Conservation (phyloP, 306 rosid genomes). For the Quercus mongolica region DNA sequence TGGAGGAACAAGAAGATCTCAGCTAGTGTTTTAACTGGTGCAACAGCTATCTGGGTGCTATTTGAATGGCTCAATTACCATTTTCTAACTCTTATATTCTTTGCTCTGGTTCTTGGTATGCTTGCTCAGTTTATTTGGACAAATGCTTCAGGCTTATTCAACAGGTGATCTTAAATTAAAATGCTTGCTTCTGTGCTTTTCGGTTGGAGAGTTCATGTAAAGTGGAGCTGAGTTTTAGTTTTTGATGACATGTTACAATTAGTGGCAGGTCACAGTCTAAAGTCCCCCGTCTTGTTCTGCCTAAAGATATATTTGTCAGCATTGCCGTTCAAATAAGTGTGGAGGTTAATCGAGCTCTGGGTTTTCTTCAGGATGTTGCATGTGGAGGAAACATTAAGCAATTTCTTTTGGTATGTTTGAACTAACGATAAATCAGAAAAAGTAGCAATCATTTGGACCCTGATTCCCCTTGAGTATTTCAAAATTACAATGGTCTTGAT, state of each 20-base stretch:
- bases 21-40: constrained; percentile 63
- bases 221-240: constrained; percentile 11
- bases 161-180: constrained; percentile 49
- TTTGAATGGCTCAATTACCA: constrained; percentile 92
- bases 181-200: constrained; percentile 19
- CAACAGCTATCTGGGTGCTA: constrained; percentile 81
- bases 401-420: constrained; percentile 54
- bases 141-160: constrained; percentile 58
- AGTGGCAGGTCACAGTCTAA: constrained; percentile 53
- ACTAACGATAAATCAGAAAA: neutral
- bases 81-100: constrained; percentile 59
- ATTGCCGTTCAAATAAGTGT: constrained; percentile 50
- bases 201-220: neutral
- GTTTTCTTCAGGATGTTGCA: constrained; percentile 74
- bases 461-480: neutral
- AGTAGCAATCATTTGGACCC: constrained; percentile 5
- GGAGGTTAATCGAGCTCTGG: constrained; percentile 66
- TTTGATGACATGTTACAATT: constrained; percentile 12
- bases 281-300: constrained; percentile 72
- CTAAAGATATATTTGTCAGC: constrained; percentile 53
- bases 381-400: constrained; percentile 78
- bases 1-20: constrained; percentile 99
- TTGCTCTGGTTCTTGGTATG: constrained; percentile 62
- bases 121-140: constrained; percentile 78
- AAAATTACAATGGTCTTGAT: neutral